These are phyloP conservation scores for Datura wrightii DNA, from an alignment of 257 asterid species.

Conservation along the genomic window DNA sequence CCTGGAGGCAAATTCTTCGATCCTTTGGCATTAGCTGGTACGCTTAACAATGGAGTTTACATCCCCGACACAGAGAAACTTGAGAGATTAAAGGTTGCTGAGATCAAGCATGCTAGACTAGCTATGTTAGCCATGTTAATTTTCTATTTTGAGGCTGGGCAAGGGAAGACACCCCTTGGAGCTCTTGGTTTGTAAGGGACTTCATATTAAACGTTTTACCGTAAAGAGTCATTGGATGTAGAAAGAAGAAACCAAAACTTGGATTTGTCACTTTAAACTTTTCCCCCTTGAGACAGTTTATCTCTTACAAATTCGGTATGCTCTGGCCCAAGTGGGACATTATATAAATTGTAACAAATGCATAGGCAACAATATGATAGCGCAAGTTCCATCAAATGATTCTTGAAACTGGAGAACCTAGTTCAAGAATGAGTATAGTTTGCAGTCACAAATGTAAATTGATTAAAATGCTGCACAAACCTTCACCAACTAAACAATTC, in stretches of 20 bases:
- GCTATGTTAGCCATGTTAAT: constrained; percentile 97
- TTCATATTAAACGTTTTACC: background rate
- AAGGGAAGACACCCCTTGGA: constrained; percentile 98
- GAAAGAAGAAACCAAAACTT: constrained; percentile 39
- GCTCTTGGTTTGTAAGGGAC: constrained; percentile 81
- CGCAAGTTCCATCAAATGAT: background rate
- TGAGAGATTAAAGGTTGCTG: constrained; percentile 89
- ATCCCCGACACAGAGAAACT: constrained; percentile 82
- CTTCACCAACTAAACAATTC: background rate
- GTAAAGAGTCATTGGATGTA: constrained; percentile 42
- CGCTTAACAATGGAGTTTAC: constrained; percentile 66
- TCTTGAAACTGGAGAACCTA: background rate
- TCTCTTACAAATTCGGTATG: background rate
- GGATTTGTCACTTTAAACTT: constrained; percentile 29
- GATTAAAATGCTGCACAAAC: background rate
- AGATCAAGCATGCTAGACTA: constrained; percentile 93
- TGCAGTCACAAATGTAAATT: constrained; percentile 3
- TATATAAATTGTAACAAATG: background rate
- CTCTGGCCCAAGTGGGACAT: background rate
- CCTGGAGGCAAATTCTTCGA: constrained; percentile 97
- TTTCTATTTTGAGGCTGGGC: constrained; percentile 96
- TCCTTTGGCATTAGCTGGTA: constrained; percentile 75
- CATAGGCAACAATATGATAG: background rate
- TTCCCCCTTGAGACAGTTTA: background rate
- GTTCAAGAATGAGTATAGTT: background rate